Evolutionary conservation across 2,329 filamentous ascomycete genomes (phyloP).

Genomic region (Plenodomus lindquistii): DNA sequence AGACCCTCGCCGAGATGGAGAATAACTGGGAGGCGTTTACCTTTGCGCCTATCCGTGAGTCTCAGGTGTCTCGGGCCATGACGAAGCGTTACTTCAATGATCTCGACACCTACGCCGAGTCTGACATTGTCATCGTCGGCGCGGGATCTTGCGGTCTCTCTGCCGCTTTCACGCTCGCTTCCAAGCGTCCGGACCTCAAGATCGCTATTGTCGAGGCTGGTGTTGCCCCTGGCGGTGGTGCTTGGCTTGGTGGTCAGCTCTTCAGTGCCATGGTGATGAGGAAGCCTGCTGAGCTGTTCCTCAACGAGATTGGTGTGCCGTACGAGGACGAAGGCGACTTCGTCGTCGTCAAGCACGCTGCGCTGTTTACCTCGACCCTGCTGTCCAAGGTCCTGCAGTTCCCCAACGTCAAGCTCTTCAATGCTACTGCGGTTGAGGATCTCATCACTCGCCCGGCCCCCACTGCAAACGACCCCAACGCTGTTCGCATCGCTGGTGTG

Average conservation of each 20-base stretch:
- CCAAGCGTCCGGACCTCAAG: constrained; percentile 83
- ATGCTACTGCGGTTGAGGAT: constrained; percentile 89
- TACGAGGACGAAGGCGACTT: constrained; percentile 88
- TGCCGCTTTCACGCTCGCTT: constrained; percentile 81
- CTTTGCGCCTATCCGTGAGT: constrained; percentile 87
- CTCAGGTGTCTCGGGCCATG: constrained; percentile 91
- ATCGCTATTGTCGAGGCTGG: constrained; percentile 89
- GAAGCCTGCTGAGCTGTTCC: constrained; percentile 85
- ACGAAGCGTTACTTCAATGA: constrained; percentile 90
- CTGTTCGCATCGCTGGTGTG: constrained; percentile 78
- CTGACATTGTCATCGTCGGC: constrained; percentile 90
- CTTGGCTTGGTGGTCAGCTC: constrained; percentile 91
- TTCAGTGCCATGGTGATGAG: constrained; percentile 96
- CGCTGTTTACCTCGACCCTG: constrained; percentile 87
- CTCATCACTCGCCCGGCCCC: constrained; percentile 74
- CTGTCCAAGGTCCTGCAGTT: constrained; percentile 80
- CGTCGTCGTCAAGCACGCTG: constrained; percentile 92
- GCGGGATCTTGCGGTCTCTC: constrained; percentile 87
- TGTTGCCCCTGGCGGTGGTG: constrained; percentile 81
- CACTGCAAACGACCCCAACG: constrained; percentile 48
- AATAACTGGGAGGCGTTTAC: constrained; percentile 80
- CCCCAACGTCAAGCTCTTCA: constrained; percentile 95
- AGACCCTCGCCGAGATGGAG: constrained; percentile 67
- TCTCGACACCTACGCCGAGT: constrained; percentile 86
- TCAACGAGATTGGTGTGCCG: constrained; percentile 77